Evolutionary conservation across 768 basidiomycete genomes (phyloP), one percentile per base, ranked within the genome.

Genomic region (Hygrophoropsis aurantiaca): DNA sequence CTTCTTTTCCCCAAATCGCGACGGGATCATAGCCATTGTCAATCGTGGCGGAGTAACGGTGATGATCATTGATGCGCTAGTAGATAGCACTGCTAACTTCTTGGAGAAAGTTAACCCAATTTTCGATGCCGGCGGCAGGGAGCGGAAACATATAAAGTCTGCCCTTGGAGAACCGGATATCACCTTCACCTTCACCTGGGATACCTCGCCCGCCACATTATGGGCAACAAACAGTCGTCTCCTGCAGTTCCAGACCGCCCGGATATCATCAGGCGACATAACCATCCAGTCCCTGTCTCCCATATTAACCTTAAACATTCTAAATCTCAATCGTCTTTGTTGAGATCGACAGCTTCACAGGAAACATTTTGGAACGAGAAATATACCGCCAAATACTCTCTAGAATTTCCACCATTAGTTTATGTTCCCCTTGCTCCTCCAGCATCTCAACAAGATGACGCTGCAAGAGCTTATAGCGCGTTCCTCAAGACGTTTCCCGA

Each of bases 401-500:
- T 6, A 18, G 41, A 42, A 1, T 49, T 36, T 5, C 20, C 48
- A 3, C 42, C 42, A 25, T 35, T 43, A 19, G 40, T 56, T 42
- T 63, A 65, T 60, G 66, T 57, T 26, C 61, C 52, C 47, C 70
- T 43, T 41, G 58, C 44, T 20, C 57, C 54, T 51, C 49, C 47
- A 10, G 42, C 18, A 33, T 52, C 50, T 2, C 57, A 59, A 27
- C 56, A 70, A 3, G 66, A 68, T 46, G 70, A 70, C 46, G 70
- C 71, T 5, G 62, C 67, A 20, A 53, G 56, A 25, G 75, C 79
- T 16, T 82, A 79, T 60, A 61, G 69, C 16, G 59, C 61, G 15
- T 88, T 85, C 64, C 66, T 80, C 32, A 55, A 47, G 40, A 16
- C 51, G 0, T 72, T 67, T 44, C 73, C 70, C 63, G 83, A 85